Base-by-base conservation (phyloP, 805 yeast species). In the Debaryomyces prosopidis region DNA sequence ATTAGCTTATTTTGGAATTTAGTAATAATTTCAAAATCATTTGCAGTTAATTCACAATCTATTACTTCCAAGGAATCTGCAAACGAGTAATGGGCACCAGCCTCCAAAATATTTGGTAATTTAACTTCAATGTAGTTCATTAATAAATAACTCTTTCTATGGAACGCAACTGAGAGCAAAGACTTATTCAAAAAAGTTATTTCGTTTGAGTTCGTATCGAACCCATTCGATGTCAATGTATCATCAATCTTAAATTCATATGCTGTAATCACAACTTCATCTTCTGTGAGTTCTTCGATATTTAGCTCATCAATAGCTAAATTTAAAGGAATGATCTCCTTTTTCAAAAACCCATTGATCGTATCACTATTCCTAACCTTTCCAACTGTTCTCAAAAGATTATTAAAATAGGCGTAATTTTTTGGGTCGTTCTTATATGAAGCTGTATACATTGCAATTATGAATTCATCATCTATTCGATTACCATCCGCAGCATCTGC, bases 231-330 rank as follows among this genome's bases (percentile, higher is more conserved):
- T 39, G 63, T 66, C 44, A 67, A 47, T 2, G 67, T 55, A 45
- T 87, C 95, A 35, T 79, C 78, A 1, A 75, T 57, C 47, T 82
- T 82, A 36, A 85, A 72, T 46, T 85, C 83, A 56, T 80, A 87
- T 0, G 95, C 91, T 1, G 95, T 85, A 23, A 82, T 73, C 2
- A 89, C 78, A 36, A 87, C 81, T 50, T 87, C 94, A 57, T 73
- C 77, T 46, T 73, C 77, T 12, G 77, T 73, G 30, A 70, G 63
- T 41, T 68, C 75, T 46, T 71, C 77, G 19, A 72, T 64, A 8
- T 66, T 59, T 39, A 73, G 52, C 41, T 68, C 73, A 3, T 61
- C 63, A 33, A 69, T 46, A 1, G 77, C 73, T 16, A 69, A 52
- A 18, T 47, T 36, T 10, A 62, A 39, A 1, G 77, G 76, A 5